phyloP scores from a whole-genome alignment of 2,329 filamentous ascomycete genomes.

The Periconia digitata region DNA sequence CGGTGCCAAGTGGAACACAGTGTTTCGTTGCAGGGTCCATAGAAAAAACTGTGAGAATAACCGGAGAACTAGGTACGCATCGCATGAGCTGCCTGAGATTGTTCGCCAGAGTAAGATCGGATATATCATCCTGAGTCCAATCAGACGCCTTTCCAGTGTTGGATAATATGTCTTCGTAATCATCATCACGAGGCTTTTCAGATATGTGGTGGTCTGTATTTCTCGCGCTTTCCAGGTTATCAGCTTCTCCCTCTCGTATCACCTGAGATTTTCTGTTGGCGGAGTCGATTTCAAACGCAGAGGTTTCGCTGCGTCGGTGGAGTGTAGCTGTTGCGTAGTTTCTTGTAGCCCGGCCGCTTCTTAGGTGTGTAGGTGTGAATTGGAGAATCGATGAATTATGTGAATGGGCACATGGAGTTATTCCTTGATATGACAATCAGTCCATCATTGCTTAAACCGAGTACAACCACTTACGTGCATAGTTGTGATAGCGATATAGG shows the following conservation, averaged over 20 bases:
- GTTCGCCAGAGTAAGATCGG: neutral
- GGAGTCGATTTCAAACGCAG: neutral
- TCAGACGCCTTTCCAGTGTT: neutral
- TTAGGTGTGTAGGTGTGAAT: neutral
- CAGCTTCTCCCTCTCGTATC: neutral
- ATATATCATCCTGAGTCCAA: neutral
- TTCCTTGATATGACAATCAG: neutral
- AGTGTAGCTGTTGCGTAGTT: neutral
- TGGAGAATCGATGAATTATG: neutral
- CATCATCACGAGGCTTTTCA: neutral
- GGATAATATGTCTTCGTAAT: neutral
- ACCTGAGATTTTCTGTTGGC: neutral
- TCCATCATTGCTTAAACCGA: neutral
- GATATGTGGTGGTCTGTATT: no score
- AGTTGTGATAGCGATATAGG: conserved; percentile 48
- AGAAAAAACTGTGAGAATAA: conserved; percentile 52
- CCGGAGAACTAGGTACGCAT: conserved; percentile 58
- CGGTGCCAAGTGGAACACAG: conserved; percentile 46
- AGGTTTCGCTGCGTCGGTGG: neutral
- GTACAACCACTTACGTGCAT: conserved; percentile 22
- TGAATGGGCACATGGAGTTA: neutral
- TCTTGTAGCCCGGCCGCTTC: neutral
- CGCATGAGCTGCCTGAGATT: conserved; percentile 49
- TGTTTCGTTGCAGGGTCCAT: conserved; percentile 13
- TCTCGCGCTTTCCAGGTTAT: no score